Conservation (phyloP, 1,284 basidiomycete genomes). For the Cryptococcus hybrid region DNA sequence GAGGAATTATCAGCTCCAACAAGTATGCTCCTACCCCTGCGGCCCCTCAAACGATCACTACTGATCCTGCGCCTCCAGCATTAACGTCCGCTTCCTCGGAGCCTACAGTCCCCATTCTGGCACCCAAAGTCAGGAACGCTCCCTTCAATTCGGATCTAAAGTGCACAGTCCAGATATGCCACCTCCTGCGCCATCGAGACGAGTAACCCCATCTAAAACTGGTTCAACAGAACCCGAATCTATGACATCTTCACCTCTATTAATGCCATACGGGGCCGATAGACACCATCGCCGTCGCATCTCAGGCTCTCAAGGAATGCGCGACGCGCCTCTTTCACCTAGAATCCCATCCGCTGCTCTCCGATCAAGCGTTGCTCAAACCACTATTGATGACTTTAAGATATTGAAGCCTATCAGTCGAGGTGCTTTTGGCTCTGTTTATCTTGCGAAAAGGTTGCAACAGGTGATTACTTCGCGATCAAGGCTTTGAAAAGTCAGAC, state of each 20-base stretch:
- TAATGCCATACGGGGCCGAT: constrained; percentile 20
- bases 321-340: constrained; percentile 73
- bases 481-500: constrained; percentile 99
- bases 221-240: constrained; percentile 2
- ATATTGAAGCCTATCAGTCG: constrained; percentile 99
- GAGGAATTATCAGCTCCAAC: constrained; percentile 15
- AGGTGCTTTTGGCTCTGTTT: constrained; percentile 97
- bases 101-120: constrained; percentile 3
- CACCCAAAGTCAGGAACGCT: constrained; percentile 4
- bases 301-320: constrained; percentile 20
- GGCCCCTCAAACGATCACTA: neutral
- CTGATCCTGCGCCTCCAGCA: neutral
- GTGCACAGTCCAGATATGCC: neutral
- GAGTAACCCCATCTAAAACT: neutral
- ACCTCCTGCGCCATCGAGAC: neutral
- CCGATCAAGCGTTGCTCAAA: constrained; percentile 72
- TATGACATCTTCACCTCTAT: constrained; percentile 18
- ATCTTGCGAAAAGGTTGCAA: constrained; percentile 97
- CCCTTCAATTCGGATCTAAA: constrained; percentile 1
- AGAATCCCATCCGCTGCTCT: constrained; percentile 76
- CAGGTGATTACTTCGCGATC: constrained; percentile 98
- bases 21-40: constrained; percentile 10
- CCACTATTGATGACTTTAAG: constrained; percentile 98
- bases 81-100: constrained; percentile 4
- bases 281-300: constrained; percentile 27